Conservation (phyloP, 345 rosid genomes). For the Angophora floribunda region DNA sequence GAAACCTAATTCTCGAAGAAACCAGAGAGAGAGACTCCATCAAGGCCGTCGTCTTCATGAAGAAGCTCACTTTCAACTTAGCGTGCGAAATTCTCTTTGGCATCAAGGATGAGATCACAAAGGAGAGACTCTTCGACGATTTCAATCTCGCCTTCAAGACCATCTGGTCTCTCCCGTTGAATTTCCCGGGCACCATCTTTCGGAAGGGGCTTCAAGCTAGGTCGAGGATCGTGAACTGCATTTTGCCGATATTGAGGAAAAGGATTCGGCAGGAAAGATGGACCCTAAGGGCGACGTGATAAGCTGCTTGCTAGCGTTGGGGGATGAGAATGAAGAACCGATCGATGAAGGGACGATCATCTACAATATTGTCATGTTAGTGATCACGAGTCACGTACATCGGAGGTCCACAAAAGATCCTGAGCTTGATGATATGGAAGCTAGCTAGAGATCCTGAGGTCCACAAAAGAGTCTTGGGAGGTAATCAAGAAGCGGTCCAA, state of each 20-base stretch:
- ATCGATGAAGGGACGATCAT: background rate
- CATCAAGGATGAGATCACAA: background rate
- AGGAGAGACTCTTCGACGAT: background rate
- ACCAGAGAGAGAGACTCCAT: background rate
- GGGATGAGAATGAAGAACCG: background rate
- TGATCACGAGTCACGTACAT: conserved; percentile 6
- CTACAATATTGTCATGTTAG: background rate
- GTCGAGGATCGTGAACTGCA: background rate
- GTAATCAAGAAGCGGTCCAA: background rate
- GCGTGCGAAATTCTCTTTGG: background rate
- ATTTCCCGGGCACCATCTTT: background rate
- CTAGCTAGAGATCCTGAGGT: background rate
- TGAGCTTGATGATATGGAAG: background rate
- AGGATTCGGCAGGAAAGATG: background rate
- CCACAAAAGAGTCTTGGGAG: background rate
- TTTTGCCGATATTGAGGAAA: too few relatives aligned
- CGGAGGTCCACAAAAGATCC: background rate
- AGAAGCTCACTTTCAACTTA: background rate
- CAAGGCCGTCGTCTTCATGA: background rate
- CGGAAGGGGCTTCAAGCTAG: background rate
- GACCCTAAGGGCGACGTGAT: background rate
- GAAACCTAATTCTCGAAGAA: background rate
- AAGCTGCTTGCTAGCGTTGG: background rate
- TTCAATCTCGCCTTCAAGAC: background rate
- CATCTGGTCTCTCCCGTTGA: background rate